Base-by-base conservation (phyloP, 768 basidiomycete species). In the Tephrocybe sp. region DNA sequence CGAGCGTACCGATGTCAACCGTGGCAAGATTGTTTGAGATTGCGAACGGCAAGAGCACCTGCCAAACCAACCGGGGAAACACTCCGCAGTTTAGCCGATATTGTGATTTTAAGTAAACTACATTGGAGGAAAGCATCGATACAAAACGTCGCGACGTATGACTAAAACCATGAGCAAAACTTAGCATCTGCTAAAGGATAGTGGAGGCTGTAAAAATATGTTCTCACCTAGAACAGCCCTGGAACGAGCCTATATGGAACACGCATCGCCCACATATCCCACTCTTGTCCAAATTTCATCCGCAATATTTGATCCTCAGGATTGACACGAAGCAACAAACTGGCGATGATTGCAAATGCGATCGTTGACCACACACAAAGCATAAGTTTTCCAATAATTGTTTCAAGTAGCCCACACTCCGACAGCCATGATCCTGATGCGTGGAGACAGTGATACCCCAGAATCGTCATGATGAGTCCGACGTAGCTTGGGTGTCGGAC, bases 401-500 rank as follows among this genome's bases (percentile, higher is more conserved):
- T 61, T n/a, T 64, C 55, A 43, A 67, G 53, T 12, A 69, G 10
- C 4, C 65, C 69, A 33, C 67, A 71, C 51, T 70, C 65, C 22
- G 49, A 55, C 31, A 71, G 52, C 70, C 67, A 73, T 5, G 71
- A 71, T 5, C 68, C 68, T 2, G 55, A 51, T 0, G 59, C 55
- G 39, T 67, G 64, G 49, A 53, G 59, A 23, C 56, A 59, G 40
- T 59, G 59, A 12, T 58, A 53, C 8, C 62, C 68, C n/a, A 67
- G 11, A 16, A 70, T 55, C n/a, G 62, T 62, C 35, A 69, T 38
- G 17, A 69, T 68, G 13, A 71, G 53, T 9, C 63, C 69, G 13
- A 61, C 62, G 51, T 75, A 75, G 55, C 71, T 71, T 3, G 73
- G 73, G 52, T 75, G 72, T 34, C 72, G 65, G 13, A 73, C 62